Base-by-base conservation (phyloP, 1,284 basidiomycete genomes). In the Apiotrichum brassicae region DNA sequence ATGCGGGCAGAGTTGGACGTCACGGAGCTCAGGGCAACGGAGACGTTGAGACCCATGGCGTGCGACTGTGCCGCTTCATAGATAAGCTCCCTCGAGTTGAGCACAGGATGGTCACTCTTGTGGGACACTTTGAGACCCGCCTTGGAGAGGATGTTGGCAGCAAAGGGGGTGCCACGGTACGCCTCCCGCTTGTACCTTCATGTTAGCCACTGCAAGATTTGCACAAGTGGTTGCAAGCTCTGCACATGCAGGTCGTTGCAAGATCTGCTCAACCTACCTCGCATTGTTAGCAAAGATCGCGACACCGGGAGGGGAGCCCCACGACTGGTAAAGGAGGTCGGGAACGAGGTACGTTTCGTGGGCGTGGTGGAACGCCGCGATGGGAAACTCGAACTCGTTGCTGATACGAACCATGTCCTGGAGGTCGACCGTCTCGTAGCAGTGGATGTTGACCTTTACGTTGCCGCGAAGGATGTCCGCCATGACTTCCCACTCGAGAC, bases 61-160 rank as follows among this genome's bases (percentile, higher is more conserved):
- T 91, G 83, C 2, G 86, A 88, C 67, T 92, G 87, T 49, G 88
- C 86, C 0, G 91, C 90, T 70, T 95, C 90, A 63, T 83, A 84
- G 22, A 33, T 22, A 6, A 76, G 81, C 0, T 79, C 76, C 52
- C 83, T 82, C 23, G 84, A 85, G 63, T 91, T 82, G 18, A 89
- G 61, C 4, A 78, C 83, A 0, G 82, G 79, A 58, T 86, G 84
- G 64, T 86, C 85, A 37, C 78, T 81, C 78, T 85, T 76, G 63
- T 72, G 68, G 16, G 84, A 80, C 4, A 94, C 84, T 30, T 79
- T 76, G 23, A 93, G 71, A 2, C 83, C 85, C 45, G 82, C 79
- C 40, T 91, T 83, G 0, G 83, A 76, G 18, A 94, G 76, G 43
- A 95, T 83, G 37, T 82, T 81, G 16, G 87, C 80, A 0, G 90